Conservation (phyloP, 306 rosid species). For the Corylus avellana region DNA sequence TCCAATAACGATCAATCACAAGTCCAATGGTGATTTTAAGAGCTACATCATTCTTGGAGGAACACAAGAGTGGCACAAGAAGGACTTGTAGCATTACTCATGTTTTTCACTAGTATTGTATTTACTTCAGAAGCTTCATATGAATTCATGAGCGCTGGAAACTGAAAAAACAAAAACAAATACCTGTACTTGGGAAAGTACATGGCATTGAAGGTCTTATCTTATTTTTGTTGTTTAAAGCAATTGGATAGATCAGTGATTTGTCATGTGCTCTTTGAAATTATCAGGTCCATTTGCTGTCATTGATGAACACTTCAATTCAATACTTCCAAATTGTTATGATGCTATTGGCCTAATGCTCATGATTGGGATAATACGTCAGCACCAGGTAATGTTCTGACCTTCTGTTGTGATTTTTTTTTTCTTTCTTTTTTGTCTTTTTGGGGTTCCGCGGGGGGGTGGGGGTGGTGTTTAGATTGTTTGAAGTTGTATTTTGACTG, state of each 20-base stretch:
- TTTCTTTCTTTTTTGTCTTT: neutral
- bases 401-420: neutral
- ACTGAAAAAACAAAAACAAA: neutral
- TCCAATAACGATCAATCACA: too few species aligned
- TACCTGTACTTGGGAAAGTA: neutral
- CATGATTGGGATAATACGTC: slow-evolving; percentile 86
- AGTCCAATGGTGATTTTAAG: too few species aligned
- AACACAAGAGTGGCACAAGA: too few species aligned
- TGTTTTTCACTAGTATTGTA: neutral
- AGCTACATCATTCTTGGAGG: too few species aligned
- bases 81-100: too few species aligned
- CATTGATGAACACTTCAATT: slow-evolving; percentile 80
- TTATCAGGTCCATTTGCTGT: slow-evolving; percentile 83
- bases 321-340: slow-evolving; percentile 80
- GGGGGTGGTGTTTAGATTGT: neutral
- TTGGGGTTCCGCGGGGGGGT: too few species aligned
- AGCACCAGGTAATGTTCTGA: slow-evolving; percentile 69
- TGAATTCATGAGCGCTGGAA: neutral
- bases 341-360: slow-evolving; percentile 94
- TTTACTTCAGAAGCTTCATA: neutral
- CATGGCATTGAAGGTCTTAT: neutral
- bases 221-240: neutral
- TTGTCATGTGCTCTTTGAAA: slow-evolving; percentile 21
- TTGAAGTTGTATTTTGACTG: neutral
- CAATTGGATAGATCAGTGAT: slow-evolving; percentile 12